phyloP scores from a whole-genome alignment of 2,329 filamentous ascomycete species.

The Apiospora aurea region DNA sequence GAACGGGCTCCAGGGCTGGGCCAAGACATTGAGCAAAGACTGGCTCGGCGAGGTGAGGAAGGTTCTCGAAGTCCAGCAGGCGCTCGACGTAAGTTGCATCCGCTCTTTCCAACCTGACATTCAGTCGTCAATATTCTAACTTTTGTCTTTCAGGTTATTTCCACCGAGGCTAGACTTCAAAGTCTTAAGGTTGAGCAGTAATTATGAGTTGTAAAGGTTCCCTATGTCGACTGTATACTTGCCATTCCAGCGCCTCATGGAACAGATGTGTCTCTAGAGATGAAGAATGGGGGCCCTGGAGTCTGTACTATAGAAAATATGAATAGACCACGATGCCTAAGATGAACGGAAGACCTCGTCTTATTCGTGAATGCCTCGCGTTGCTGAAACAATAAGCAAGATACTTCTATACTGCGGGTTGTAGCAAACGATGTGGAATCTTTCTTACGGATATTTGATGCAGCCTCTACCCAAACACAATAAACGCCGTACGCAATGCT shows the following conservation, averaged over 20 bases:
- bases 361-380: background rate
- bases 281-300: slow-evolving; percentile 12
- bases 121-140: slow-evolving; percentile 22
- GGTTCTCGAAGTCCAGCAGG: slow-evolving; percentile 94
- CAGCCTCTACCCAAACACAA: background rate
- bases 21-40: slow-evolving; percentile 91
- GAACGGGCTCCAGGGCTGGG: slow-evolving; percentile 92
- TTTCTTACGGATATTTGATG: background rate
- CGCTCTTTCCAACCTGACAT: background rate
- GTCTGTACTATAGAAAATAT: slow-evolving; percentile 18
- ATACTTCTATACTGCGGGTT: background rate
- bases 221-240: slow-evolving; percentile 44
- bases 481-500: slow-evolving; percentile 3
- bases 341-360: background rate
- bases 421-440: background rate
- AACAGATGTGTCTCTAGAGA: background rate
- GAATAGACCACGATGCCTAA: slow-evolving; percentile 24
- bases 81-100: slow-evolving; percentile 79
- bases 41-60: slow-evolving; percentile 92
- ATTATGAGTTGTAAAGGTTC: slow-evolving; percentile 14
- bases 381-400: too few species aligned
- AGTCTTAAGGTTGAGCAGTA: slow-evolving; percentile 71
- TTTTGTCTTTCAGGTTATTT: slow-evolving; percentile 71
- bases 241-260: background rate
- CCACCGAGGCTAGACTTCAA: slow-evolving; percentile 87